Conservation (phyloP, 2,329 filamentous ascomycete species). For the Aurifilum marmelostoma region DNA sequence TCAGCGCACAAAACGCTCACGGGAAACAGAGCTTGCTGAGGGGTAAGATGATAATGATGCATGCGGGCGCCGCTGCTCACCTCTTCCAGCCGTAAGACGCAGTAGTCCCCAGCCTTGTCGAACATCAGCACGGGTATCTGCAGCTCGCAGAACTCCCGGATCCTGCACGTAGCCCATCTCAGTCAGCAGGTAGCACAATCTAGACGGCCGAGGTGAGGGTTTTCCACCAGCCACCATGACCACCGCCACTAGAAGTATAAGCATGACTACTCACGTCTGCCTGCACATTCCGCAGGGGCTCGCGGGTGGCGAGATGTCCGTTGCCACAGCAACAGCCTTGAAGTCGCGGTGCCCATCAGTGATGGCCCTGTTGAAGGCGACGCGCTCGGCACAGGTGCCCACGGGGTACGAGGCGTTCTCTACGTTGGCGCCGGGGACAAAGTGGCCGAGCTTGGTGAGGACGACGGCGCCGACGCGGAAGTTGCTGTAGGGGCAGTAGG, state of each 20-base stretch:
- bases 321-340: conserved; percentile 82
- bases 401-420: conserved; percentile 95
- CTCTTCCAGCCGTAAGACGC: conserved; percentile 71
- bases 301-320: conserved; percentile 70
- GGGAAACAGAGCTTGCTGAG: conserved; percentile 7
- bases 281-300: conserved; percentile 95
- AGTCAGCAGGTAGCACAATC: not conserved
- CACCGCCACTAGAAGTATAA: too few relatives aligned
- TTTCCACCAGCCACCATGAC: too few relatives aligned
- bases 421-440: conserved; percentile 79
- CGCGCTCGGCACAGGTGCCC: conserved; percentile 92
- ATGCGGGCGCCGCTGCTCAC: conserved; percentile 42
- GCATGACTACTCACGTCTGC: conserved; percentile 69
- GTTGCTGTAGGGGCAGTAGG: conserved; percentile 91
- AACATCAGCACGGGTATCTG: conserved; percentile 87
- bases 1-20: conserved; percentile 1
- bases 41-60: conserved; percentile 11
- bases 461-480: conserved; percentile 89
- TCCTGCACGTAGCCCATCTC: conserved; percentile 48
- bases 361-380: conserved; percentile 83
- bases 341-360: conserved; percentile 61
- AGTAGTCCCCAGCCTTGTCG: conserved; percentile 74
- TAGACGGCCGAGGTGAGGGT: too few relatives aligned
- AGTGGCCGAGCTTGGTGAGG: conserved; percentile 53
- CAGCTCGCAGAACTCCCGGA: conserved; percentile 74